phyloP scores from a whole-genome alignment of 2,329 filamentous ascomycete genomes.

The Mycosphaerelloides madeirae region DNA sequence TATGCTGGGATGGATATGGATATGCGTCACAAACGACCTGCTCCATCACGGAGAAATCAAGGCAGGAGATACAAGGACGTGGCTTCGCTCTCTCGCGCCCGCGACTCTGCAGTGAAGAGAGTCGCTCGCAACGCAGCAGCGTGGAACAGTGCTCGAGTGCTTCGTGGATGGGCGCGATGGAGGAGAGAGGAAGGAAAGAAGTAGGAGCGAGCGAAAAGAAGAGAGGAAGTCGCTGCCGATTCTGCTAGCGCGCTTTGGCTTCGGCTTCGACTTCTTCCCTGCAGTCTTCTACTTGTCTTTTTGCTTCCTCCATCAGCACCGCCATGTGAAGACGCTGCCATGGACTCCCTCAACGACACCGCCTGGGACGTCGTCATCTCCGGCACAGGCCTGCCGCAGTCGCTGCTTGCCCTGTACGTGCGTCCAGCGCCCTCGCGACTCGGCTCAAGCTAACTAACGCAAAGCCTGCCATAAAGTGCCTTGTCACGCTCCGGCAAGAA shows the following conservation, averaged over 20 bases:
- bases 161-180: conserved; percentile 31
- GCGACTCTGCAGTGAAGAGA: conserved; percentile 42
- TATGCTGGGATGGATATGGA: too few relatives aligned
- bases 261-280: neutral
- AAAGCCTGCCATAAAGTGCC: conserved; percentile 61
- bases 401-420: conserved; percentile 51
- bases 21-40: conserved; percentile 50
- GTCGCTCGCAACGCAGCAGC: conserved; percentile 21
- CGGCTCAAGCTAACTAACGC: conserved; percentile 61
- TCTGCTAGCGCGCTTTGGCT: conserved; percentile 1
- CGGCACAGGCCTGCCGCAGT: conserved; percentile 50
- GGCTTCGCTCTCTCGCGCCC: conserved; percentile 41
- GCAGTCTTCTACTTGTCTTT: conserved; percentile 1
- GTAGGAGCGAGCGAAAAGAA: conserved; percentile 4
- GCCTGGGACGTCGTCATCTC: conserved; percentile 51
- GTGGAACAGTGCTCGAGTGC: conserved; percentile 15
- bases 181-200: conserved; percentile 15
- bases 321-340: conserved; percentile 21
- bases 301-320: conserved; percentile 2
- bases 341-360: conserved; percentile 49
- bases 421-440: conserved; percentile 9
- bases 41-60: conserved; percentile 42
- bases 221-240: too few relatives aligned
- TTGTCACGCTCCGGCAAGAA: conserved; percentile 89
- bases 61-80: conserved; percentile 51